Base-by-base conservation (phyloP, 129 eudicot species). In the Artemisia tridentata region DNA sequence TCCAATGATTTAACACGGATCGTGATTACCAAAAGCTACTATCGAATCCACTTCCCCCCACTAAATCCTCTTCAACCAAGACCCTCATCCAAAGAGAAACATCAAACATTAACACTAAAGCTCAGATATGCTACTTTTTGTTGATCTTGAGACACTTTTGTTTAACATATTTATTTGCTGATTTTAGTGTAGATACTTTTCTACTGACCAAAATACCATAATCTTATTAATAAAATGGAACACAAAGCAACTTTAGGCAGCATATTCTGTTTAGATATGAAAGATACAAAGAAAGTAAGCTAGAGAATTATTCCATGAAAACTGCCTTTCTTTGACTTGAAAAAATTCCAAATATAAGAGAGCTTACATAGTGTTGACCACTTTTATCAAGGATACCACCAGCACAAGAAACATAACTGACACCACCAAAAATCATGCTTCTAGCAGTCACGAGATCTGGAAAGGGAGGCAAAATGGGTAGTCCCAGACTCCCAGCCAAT, bases 11-110 rank as follows among this genome's bases (percentile, higher is more conserved):
- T 75, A 58, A 53, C 73, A 67, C 53, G 52, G 69, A 29, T 63
- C 50, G 29, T 63, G 25, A 16, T 61, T 38, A 50, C 56, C 65
- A 62, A 77, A 77, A 77, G 75, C 71, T 61, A 69, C 75, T 77
- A 68, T 77, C 21, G n/a, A 76, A 49, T 58, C 80, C 74, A 67
- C 20, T 75, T 75, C 46, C 63, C 74, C 41, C 68, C 56, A 68
- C 62, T 46, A 77, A 52, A 69, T 75, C 80, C 69, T 69, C 75
- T 76, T 76, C 75, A 68, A 68, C 31, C 16, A 61, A 58, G 74
- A 60, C 64, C 78, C 75, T 76, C 80, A 52, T 77, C 75, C 75
- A 69, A 77, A 69, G 38, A 62, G 57, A 61, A 77, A 69, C 70
- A 77, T 69, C 57, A 77, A 34, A 77, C 66, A 77, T 23, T 23